Percentiles rank a stretch among this genome's conserved stretches.
Evolutionary conservation across 1,139 yeast species (phyloP).

Genomic region (Hemisphaericaspora lyxosophila): DNA sequence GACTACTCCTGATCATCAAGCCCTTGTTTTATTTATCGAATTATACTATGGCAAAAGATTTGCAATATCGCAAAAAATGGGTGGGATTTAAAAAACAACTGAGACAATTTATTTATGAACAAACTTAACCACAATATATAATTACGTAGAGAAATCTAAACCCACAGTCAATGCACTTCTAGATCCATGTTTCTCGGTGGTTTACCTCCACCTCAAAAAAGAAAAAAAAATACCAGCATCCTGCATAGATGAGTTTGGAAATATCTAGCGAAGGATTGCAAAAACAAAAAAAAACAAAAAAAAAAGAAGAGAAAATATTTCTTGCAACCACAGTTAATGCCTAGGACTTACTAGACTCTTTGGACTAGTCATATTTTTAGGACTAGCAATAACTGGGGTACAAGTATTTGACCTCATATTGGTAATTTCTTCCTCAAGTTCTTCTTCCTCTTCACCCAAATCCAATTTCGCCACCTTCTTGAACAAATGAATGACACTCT

Average conservation of each 20-base stretch:
- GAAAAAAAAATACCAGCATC: too few species aligned
- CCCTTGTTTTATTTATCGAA: too few species aligned
- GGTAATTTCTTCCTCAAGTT: background rate
- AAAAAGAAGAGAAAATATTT: background rate
- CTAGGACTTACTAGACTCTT: background rate
- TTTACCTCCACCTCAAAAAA: background rate
- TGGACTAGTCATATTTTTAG: background rate
- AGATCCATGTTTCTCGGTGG: slow-evolving; percentile 2
- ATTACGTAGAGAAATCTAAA: too few species aligned
- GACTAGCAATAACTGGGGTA: background rate
- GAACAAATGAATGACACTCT: background rate
- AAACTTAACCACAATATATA: too few species aligned
- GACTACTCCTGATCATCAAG: background rate
- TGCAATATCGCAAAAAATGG: too few species aligned
- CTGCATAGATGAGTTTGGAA: background rate
- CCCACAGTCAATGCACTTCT: too few species aligned
- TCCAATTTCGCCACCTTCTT: background rate
- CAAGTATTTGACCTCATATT: background rate
- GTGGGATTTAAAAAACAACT: too few species aligned
- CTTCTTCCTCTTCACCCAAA: slow-evolving; percentile 7
- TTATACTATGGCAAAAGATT: too few species aligned
- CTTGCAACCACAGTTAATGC: background rate
- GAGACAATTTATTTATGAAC: too few species aligned
- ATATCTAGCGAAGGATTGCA: slow-evolving; percentile 2
- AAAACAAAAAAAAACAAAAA: background rate